phyloP scores from a whole-genome alignment of 257 asterid species.

The Cinchona pubescens region DNA sequence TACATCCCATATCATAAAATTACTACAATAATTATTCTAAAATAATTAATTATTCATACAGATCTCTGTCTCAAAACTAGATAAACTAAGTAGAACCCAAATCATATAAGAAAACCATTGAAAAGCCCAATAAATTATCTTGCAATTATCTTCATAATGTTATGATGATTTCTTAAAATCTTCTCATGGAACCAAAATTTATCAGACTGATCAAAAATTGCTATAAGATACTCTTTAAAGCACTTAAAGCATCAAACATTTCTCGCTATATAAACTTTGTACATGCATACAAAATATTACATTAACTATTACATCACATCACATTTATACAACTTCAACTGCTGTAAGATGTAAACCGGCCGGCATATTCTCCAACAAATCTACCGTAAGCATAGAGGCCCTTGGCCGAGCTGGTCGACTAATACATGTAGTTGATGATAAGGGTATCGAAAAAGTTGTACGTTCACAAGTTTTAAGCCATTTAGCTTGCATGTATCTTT shows the following conservation, averaged over 20 bases:
- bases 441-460: slow-evolving; percentile 25
- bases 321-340: slow-evolving; percentile 55
- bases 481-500: slow-evolving; percentile 88
- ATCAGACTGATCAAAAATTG: not conserved
- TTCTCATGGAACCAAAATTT: no score
- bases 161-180: no score
- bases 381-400: slow-evolving; percentile 64
- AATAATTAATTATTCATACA: no score
- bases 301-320: not conserved
- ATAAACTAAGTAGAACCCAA: not conserved
- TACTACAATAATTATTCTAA: no score
- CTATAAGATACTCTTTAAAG: not conserved
- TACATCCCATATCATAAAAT: no score
- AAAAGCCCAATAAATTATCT: not conserved
- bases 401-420: slow-evolving; percentile 48
- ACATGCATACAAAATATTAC: not conserved
- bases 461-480: slow-evolving; percentile 63
- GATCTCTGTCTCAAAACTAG: no score
- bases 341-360: slow-evolving; percentile 41
- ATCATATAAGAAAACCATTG: not conserved
- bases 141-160: no score
- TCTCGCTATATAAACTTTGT: not conserved
- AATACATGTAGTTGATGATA: slow-evolving; percentile 30
- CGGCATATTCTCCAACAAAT: slow-evolving; percentile 57
- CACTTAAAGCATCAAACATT: not conserved